phyloP scores from a whole-genome alignment of 805 yeast genomes.

The Yarrowia hollandica region DNA sequence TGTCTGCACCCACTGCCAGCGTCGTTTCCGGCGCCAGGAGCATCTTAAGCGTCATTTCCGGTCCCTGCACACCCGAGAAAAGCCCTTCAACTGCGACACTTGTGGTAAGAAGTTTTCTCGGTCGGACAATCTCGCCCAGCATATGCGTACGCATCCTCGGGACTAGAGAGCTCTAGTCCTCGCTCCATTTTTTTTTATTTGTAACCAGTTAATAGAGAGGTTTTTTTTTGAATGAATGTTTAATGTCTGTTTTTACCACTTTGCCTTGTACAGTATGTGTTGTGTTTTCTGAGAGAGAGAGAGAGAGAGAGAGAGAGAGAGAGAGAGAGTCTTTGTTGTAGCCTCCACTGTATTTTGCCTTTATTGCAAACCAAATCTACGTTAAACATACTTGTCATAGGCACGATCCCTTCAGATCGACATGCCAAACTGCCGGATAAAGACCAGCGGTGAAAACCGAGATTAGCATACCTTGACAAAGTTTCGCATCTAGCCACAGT shows the following conservation, averaged over 20 bases:
- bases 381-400: slow-evolving; percentile 6
- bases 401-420: slow-evolving; percentile 26
- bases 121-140: slow-evolving; percentile 42
- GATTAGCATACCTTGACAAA: background rate
- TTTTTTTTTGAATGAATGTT: slow-evolving; percentile 21
- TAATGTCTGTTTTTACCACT: background rate
- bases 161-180: slow-evolving; percentile 24
- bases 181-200: slow-evolving; percentile 14
- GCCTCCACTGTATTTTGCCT: too few relatives aligned
- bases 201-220: slow-evolving; percentile 25
- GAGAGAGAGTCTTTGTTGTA: too few relatives aligned
- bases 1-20: slow-evolving; percentile 62
- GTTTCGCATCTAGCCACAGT: background rate
- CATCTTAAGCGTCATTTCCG: slow-evolving; percentile 74
- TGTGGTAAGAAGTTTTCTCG: slow-evolving; percentile 42
- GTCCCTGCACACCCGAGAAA: slow-evolving; percentile 67
- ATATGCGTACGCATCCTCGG: slow-evolving; percentile 38
- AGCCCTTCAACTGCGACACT: slow-evolving; percentile 46
- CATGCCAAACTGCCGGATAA: slow-evolving; percentile 13
- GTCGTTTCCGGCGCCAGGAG: slow-evolving; percentile 72
- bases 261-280: too few relatives aligned
- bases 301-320: too few relatives aligned
- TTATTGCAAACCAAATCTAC: slow-evolving; percentile 12
- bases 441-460: background rate
- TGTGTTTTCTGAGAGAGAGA: too few relatives aligned